A percentile compares a stretch with the other conserved stretches of the same genome.
phyloP scores from a whole-genome alignment of 2,329 filamentous ascomycete genomes.

The Botrytis fabae region DNA sequence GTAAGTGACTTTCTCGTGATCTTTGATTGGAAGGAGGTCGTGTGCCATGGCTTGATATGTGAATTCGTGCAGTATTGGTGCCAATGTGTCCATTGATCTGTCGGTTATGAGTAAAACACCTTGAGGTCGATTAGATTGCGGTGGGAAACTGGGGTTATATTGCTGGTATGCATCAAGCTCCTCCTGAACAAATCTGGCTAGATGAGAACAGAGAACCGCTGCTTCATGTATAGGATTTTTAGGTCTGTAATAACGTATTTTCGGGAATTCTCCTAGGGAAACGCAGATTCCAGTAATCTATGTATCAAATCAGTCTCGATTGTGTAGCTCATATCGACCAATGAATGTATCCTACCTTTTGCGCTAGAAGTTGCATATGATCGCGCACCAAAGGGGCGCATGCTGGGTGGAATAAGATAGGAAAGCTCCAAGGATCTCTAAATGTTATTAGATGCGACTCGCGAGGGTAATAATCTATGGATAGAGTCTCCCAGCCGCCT shows the following conservation, averaged over 20 bases:
- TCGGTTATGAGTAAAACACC: constrained; percentile 86
- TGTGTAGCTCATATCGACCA: neutral
- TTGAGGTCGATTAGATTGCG: constrained; percentile 73
- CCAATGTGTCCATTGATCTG: constrained; percentile 86
- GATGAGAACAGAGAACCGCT: constrained; percentile 78
- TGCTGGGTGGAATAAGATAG: constrained; percentile 82
- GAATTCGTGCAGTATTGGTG: constrained; percentile 90
- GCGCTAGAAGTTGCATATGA: constrained; percentile 82
- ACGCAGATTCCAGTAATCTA: constrained; percentile 87
- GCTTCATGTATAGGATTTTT: constrained; percentile 78
- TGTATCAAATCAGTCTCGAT: constrained; percentile 29
- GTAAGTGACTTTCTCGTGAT: constrained; percentile 85
- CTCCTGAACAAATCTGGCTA: constrained; percentile 88
- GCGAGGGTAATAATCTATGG: constrained; percentile 84
- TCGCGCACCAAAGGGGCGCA: constrained; percentile 81
- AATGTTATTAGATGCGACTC: constrained; percentile 93
- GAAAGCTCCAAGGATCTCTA: constrained; percentile 93
- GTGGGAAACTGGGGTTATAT: constrained; percentile 81
- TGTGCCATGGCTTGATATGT: constrained; percentile 99
- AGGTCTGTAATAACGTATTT: constrained; percentile 87
- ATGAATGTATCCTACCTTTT: constrained; percentile 64
- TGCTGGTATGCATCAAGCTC: constrained; percentile 88
- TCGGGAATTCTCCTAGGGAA: constrained; percentile 88
- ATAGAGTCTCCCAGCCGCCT: constrained; percentile 76
- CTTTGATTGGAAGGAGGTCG: constrained; percentile 84